Conservation (phyloP, 345 rosid genomes). For the Erodium maritimum region DNA sequence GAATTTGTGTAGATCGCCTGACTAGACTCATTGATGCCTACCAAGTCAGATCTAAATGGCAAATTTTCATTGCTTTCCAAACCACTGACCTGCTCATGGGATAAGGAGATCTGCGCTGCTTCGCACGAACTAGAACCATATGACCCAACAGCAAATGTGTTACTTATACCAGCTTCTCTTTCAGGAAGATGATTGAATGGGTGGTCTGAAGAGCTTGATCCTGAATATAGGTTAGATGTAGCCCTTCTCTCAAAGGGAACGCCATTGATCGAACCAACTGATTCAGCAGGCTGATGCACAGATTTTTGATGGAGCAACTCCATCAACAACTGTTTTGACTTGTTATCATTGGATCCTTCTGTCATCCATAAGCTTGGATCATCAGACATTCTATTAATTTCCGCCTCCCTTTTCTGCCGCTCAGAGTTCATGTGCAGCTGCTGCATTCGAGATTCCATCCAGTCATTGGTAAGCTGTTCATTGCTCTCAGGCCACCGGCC, state of each 20-base stretch:
- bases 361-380: constrained; percentile 52
- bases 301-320: constrained; percentile 45
- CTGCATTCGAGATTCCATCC: constrained; percentile 45
- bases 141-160: constrained; percentile 30
- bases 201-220: constrained; percentile 23
- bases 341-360: constrained; percentile 41
- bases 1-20: constrained; percentile 22
- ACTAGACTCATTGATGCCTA: constrained; percentile 17
- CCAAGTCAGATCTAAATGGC: constrained; percentile 25
- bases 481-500: constrained; percentile 36
- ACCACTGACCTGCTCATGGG: constrained; percentile 19
- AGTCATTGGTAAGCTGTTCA: constrained; percentile 32
- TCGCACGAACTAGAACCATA: constrained; percentile 36
- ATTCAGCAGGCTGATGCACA: constrained; percentile 24
- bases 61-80: constrained; percentile 21
- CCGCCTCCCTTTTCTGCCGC: constrained; percentile 31
- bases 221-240: constrained; percentile 24
- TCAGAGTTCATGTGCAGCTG: constrained; percentile 34
- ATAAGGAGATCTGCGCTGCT: constrained; percentile 12
- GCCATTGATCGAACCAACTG: constrained; percentile 20
- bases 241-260: constrained; percentile 21
- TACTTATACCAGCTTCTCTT: constrained; percentile 29
- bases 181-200: constrained; percentile 22
- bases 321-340: constrained; percentile 45
- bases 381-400: constrained; percentile 22